Evolutionary conservation across 2,329 filamentous ascomycete species (phyloP), one percentile per base, ranked within the genome.

Genomic region (Dendrostoma leiphaemia): DNA sequence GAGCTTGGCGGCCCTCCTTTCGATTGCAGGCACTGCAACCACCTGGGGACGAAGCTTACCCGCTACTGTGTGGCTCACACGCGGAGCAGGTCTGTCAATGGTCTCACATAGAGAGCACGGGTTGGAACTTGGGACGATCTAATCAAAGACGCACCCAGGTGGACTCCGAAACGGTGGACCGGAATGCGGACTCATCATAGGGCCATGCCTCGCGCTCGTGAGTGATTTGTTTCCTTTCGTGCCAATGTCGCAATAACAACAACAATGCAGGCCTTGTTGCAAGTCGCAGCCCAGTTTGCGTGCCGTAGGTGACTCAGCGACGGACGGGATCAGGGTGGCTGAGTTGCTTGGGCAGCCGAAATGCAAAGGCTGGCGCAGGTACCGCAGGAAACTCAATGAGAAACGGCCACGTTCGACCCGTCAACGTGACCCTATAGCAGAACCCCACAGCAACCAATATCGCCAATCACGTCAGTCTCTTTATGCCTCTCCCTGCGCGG

Each of bases 351-450:
- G 32, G 44, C 48, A 38, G 32, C 50, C 32, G 46, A 29, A 48
- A 48, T 48, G 51, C 51, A 41, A 19, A n/a, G 21, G 24, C 50
- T 38, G 54, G 40, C 46, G 51, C 51, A 57, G 54, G 54, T 35
- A 57, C 50, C 50, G 50, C 21, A 49, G 38, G 44, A 12, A 53
- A 43, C 46, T 54, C 54, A 57, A 57, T 57, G 29, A 43, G 52
- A 54, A 49, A 9, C 47, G 46, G 54, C 51, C 54, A 57, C 54
- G 54, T 57, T 49, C 46, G 34, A 45, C 48, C 26, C 17, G 35
- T 19, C 34, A 24, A 26, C 47, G 51, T 51, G 40, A 50, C 51
- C 47, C 34, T 50, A 37, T 31, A 24, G 32, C 44, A 32, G 32
- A 26, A 40, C 51, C 49, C 51, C 54, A 57, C 54, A 21, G 51